A percentile compares a stretch with the other conserved stretches of the same genome.
Conservation (phyloP, 441 rosid species). For the Erodium texanum region DNA sequence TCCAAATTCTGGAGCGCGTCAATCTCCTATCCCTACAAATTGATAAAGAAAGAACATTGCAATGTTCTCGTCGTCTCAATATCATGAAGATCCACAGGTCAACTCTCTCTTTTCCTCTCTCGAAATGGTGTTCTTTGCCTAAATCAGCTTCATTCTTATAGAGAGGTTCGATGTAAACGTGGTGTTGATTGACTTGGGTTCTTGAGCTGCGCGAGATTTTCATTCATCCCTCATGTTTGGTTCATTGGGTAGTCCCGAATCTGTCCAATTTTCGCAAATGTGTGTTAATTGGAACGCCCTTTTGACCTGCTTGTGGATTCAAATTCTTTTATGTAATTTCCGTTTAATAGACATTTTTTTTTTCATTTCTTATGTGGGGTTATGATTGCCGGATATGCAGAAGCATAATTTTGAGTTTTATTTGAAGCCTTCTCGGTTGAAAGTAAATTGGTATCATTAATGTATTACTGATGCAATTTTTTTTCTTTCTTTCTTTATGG, state of each 20-base stretch:
- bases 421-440: background rate
- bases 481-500: background rate
- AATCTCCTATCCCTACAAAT: constrained; percentile 1
- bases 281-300: background rate
- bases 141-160: background rate
- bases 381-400: background rate
- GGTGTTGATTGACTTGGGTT: background rate
- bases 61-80: background rate
- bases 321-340: background rate
- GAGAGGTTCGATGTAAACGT: background rate
- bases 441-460: background rate
- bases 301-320: constrained; percentile 6
- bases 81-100: constrained; percentile 8
- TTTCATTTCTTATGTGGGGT: background rate
- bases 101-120: constrained; percentile 5
- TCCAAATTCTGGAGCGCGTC: constrained; percentile 1
- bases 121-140: background rate
- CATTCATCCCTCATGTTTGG: background rate
- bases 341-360: background rate
- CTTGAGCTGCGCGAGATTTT: background rate
- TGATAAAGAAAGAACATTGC: background rate
- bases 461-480: background rate
- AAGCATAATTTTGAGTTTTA: background rate
- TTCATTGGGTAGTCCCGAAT: constrained; percentile 1
- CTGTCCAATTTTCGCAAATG: background rate